These are phyloP conservation scores for Blastomyces percursus DNA, from an alignment of 2,329 filamentous ascomycete genomes.

Conservation along the genomic window DNA sequence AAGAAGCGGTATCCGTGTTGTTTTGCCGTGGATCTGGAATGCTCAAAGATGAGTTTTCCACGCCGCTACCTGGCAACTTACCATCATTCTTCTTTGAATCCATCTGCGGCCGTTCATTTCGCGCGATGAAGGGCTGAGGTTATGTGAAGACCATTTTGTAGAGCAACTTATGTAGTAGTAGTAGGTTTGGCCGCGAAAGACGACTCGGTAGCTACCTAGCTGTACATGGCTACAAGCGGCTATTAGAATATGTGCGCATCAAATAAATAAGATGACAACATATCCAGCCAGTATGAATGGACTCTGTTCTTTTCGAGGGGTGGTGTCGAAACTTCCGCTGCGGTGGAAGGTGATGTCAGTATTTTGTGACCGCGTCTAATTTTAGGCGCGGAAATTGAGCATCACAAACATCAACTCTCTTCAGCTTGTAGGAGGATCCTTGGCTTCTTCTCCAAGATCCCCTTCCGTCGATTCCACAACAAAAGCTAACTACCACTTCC, in stretches of 20 bases:
- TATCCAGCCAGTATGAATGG: neutral
- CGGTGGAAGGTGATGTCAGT: neutral
- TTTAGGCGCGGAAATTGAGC: neutral
- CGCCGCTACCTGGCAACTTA: neutral
- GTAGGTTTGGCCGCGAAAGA: neutral
- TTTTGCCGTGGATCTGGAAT: neutral
- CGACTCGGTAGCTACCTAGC: neutral
- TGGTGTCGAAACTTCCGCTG: neutral
- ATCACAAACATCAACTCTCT: neutral
- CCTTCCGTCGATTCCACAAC: conserved; percentile 12
- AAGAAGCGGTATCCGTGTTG: neutral
- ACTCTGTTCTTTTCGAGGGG: neutral
- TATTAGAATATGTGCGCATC: neutral
- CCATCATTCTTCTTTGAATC: conserved; percentile 2
- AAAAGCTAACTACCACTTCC: neutral
- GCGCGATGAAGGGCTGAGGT: conserved; percentile 1
- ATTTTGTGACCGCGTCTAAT: neutral
- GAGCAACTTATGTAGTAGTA: neutral
- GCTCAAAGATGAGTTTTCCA: neutral
- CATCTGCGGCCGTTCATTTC: conserved; percentile 6
- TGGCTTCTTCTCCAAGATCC: conserved; percentile 12
- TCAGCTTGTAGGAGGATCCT: neutral
- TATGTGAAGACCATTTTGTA: neutral
- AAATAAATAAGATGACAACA: neutral
- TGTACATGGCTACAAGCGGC: neutral